phyloP scores from a whole-genome alignment of 2,329 filamentous ascomycete genomes.

The Paecilomyces fulvus region DNA sequence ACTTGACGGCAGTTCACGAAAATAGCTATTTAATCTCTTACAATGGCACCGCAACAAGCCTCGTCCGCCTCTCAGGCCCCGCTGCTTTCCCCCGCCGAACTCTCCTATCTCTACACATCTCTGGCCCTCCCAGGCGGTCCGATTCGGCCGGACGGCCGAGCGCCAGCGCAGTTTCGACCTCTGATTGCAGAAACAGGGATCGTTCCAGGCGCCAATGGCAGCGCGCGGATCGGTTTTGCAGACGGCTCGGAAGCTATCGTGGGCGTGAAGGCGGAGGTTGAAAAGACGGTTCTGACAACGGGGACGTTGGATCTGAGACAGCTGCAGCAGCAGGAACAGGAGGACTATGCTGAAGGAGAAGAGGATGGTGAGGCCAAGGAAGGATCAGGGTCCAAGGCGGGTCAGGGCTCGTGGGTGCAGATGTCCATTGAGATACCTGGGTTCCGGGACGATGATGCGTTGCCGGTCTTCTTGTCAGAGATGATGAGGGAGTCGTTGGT shows the following conservation, averaged over 20 bases:
- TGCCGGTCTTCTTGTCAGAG: constrained; percentile 76
- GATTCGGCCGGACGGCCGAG: constrained; percentile 79
- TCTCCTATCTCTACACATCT: constrained; percentile 86
- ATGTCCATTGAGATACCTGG: constrained; percentile 88
- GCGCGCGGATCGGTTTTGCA: constrained; percentile 84
- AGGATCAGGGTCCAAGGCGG: constrained; percentile 12
- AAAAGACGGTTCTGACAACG: constrained; percentile 50
- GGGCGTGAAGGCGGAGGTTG: constrained; percentile 90
- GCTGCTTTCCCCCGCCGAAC: constrained; percentile 86
- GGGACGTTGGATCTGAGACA: constrained; percentile 31
- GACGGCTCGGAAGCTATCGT: constrained; percentile 96
- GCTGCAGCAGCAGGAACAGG: constrained; percentile 28
- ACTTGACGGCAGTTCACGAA: neutral
- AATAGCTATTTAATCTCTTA: constrained; percentile 5
- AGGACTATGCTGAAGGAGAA: constrained; percentile 13
- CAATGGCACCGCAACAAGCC: constrained; percentile 59
- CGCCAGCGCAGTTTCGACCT: constrained; percentile 78
- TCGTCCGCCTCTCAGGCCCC: constrained; percentile 37
- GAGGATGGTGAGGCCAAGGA: constrained; percentile 18
- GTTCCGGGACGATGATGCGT: constrained; percentile 78
- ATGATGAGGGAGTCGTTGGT: constrained; percentile 84
- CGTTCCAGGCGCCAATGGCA: constrained; percentile 81
- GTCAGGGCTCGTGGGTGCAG: constrained; percentile 71
- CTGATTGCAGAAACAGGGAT: constrained; percentile 85
- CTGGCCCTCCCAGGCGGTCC: constrained; percentile 66